Evolutionary conservation across 169 alveolate species (phyloP).

Genomic region (Toxoplasma gondii): DNA sequence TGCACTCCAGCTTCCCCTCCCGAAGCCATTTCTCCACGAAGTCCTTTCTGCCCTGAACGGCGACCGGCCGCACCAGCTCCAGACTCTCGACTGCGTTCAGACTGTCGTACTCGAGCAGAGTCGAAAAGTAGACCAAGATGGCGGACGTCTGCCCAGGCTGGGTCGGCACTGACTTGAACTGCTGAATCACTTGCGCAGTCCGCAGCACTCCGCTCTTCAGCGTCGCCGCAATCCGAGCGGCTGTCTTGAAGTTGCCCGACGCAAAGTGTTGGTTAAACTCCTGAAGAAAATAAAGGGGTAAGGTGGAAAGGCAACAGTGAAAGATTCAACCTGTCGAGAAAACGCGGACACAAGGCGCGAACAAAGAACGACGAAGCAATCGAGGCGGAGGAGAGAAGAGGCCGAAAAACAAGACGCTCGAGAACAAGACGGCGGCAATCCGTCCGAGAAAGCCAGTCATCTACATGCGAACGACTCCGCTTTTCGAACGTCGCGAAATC

Average conservation of each 20-base stretch:
- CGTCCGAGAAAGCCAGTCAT: too few species aligned
- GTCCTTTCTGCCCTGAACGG: conserved; percentile 86
- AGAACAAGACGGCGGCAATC: too few species aligned
- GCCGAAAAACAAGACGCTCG: too few species aligned
- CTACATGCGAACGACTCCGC: too few species aligned
- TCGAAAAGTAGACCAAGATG: conserved; percentile 95
- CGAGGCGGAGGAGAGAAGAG: not conserved
- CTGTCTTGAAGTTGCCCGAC: conserved; percentile 86
- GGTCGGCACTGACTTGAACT: conserved; percentile 89
- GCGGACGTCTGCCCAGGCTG: conserved; percentile 93
- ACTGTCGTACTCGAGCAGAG: conserved; percentile 93
- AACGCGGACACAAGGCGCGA: not conserved
- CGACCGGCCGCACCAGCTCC: conserved; percentile 96
- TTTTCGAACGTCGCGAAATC: too few species aligned
- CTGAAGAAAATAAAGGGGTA: conserved; percentile 29
- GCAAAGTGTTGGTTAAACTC: conserved; percentile 74
- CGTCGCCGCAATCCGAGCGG: conserved; percentile 95
- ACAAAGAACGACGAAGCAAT: not conserved
- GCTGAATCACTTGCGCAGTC: conserved; percentile 93
- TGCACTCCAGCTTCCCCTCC: conserved; percentile 96
- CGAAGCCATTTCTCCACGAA: conserved; percentile 96
- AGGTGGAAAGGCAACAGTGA: not conserved
- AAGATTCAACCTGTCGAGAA: not conserved
- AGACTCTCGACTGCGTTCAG: conserved; percentile 96
- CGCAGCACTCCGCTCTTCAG: conserved; percentile 95